Percentiles rank a stretch among this genome's conserved stretches.
phyloP scores from a whole-genome alignment of 768 basidiomycete species.

The Mycena venus region DNA sequence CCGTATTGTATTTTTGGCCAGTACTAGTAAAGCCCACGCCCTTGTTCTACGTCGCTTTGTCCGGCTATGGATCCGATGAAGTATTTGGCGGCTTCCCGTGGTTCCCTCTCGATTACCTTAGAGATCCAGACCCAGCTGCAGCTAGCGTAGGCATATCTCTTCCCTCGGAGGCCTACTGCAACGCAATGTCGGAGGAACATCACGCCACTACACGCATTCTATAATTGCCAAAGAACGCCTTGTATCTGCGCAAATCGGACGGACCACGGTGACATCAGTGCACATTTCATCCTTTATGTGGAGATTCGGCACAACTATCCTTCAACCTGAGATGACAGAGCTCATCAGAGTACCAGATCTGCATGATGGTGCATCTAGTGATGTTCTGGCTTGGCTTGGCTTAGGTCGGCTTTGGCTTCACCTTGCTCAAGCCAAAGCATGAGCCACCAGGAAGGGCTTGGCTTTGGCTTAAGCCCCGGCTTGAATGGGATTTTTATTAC shows the following conservation, averaged over 20 bases:
- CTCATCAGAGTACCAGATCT: background rate
- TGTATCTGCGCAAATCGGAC: background rate
- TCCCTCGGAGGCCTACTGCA: conserved; percentile 13
- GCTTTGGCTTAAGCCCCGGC: too few species aligned
- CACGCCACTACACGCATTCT: background rate
- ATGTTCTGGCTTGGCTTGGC: too few species aligned
- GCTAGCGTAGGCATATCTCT: background rate
- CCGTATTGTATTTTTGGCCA: too few species aligned
- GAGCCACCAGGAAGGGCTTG: too few species aligned
- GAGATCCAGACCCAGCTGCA: background rate
- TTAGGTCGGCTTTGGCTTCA: too few species aligned
- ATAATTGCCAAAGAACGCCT: background rate
- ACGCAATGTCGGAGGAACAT: background rate
- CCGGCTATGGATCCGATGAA: conserved; percentile 12
- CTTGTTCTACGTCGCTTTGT: background rate
- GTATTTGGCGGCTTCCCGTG: conserved; percentile 3
- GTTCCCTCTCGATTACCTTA: conserved; percentile 3
- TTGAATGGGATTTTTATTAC: too few species aligned
- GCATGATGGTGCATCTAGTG: too few species aligned
- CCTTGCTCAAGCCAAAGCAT: too few species aligned
- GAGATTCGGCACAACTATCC: background rate
- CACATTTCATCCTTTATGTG: background rate
- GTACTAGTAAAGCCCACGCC: too few species aligned
- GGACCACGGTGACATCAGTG: background rate
- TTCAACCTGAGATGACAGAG: background rate